Conservation (phyloP, 176 grass and related monocot species). For the Musa itinerans region DNA sequence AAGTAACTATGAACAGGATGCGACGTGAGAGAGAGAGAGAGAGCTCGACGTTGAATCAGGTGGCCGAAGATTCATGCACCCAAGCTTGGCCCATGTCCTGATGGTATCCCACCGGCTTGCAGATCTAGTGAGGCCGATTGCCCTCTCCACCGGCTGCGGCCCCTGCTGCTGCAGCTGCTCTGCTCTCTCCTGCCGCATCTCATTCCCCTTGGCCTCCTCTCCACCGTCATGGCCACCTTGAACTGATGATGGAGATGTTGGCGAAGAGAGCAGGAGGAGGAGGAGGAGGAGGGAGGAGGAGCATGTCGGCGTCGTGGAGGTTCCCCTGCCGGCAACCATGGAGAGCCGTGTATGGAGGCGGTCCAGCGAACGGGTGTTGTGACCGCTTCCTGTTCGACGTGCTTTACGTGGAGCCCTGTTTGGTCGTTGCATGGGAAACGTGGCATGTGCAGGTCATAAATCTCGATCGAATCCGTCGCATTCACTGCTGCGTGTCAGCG, state of each 20-base stretch:
- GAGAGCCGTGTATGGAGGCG: background rate
- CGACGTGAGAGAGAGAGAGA: background rate
- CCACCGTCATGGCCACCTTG: background rate
- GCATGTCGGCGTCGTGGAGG: background rate
- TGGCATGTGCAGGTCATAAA: background rate
- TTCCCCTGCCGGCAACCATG: background rate
- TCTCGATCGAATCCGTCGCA: too few relatives aligned
- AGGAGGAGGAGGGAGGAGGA: conserved; percentile 19
- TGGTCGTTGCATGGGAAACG: background rate
- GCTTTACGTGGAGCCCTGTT: background rate
- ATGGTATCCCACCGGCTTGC: conserved; percentile 50
- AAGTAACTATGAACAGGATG: too few relatives aligned
- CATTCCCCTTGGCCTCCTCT: background rate
- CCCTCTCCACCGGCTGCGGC: conserved; percentile 44
- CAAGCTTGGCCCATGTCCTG: conserved; percentile 38
- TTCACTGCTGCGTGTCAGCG: too few relatives aligned
- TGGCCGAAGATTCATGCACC: conserved; percentile 39
- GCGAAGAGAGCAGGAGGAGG: background rate
- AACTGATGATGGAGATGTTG: background rate
- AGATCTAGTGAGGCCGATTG: conserved; percentile 48
- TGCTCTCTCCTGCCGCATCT: background rate
- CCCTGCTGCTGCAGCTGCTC: background rate
- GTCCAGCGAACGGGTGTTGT: background rate
- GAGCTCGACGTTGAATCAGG: conserved; percentile 19
- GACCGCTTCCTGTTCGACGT: background rate